Evolutionary conservation across 2,329 filamentous ascomycete species (phyloP).

Genomic region (Peltaster fructicola): DNA sequence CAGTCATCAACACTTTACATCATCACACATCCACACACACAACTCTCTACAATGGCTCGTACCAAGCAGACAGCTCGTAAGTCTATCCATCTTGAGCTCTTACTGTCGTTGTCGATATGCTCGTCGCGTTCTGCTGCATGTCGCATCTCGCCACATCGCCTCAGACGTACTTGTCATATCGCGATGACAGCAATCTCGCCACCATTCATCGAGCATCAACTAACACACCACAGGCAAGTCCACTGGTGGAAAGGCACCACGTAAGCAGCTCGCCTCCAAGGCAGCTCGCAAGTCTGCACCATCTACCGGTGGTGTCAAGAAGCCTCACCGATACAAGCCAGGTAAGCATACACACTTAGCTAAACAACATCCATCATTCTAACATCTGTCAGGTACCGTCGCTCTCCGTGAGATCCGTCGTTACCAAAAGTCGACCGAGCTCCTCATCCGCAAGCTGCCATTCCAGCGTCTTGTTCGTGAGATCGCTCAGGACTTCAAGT

Average conservation of each 20-base stretch:
- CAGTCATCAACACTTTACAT: conserved; percentile 7
- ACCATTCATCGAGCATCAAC: conserved; percentile 6
- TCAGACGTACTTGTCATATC: conserved; percentile 5
- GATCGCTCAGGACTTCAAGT: conserved; percentile 47
- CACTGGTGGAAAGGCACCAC: conserved; percentile 54
- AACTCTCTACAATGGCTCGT: conserved; percentile 29
- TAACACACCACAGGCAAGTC: conserved; percentile 44
- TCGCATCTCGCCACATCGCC: conserved; percentile 6
- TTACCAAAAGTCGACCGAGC: conserved; percentile 78
- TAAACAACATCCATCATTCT: conserved; percentile 7
- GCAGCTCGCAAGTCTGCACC: conserved; percentile 96
- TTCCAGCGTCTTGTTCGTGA: conserved; percentile 67
- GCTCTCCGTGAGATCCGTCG: conserved; percentile 81
- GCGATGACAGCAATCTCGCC: conserved; percentile 7
- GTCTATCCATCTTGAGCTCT: too few relatives aligned
- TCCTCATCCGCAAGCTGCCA: conserved; percentile 64
- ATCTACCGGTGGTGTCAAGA: conserved; percentile 60
- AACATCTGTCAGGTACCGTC: conserved; percentile 45
- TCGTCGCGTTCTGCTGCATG: conserved; percentile 7
- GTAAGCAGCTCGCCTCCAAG: conserved; percentile 99
- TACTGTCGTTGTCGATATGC: conserved; percentile 7
- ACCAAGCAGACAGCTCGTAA: conserved; percentile 40
- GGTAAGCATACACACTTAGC: conserved; percentile 16
- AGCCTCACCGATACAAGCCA: conserved; percentile 38
- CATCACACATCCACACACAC: conserved; percentile 11